Conservation (phyloP, 2,329 filamentous ascomycete genomes). For the Bipolaris sorokiniana region DNA sequence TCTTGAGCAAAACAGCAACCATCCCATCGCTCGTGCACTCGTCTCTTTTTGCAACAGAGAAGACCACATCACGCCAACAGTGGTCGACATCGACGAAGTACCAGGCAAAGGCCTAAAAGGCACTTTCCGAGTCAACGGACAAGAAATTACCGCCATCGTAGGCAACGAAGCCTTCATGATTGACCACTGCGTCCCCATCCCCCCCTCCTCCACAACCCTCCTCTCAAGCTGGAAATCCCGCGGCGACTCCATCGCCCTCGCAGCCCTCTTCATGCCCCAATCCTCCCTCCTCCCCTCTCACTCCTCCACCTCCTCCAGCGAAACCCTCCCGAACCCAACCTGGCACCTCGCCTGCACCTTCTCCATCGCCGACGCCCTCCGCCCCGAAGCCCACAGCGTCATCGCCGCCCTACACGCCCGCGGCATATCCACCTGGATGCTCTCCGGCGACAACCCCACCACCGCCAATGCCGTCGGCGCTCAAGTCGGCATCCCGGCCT, state of each 20-base stretch:
- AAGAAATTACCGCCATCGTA: slow-evolving; percentile 59
- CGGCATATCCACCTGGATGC: slow-evolving; percentile 83
- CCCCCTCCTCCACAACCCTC: slow-evolving; percentile 19
- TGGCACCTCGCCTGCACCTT: slow-evolving; percentile 67
- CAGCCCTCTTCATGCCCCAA: slow-evolving; percentile 34
- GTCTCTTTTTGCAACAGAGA: slow-evolving; percentile 63
- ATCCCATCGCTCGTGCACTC: slow-evolving; percentile 76
- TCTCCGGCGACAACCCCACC: slow-evolving; percentile 87
- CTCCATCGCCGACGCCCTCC: slow-evolving; percentile 80
- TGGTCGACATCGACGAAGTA: slow-evolving; percentile 64
- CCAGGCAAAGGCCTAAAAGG: slow-evolving; percentile 75
- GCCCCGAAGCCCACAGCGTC: slow-evolving; percentile 71
- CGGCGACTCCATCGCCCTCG: slow-evolving; percentile 52
- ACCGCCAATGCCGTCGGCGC: slow-evolving; percentile 81
- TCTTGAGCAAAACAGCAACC: slow-evolving; percentile 74
- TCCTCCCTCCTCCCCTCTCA: background rate
- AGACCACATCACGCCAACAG: slow-evolving; percentile 20
- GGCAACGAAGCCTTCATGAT: slow-evolving; percentile 76
- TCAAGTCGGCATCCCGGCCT: slow-evolving; percentile 72
- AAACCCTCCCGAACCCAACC: slow-evolving; percentile 11
- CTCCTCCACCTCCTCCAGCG: background rate
- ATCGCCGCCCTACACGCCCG: slow-evolving; percentile 68
- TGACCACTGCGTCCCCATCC: slow-evolving; percentile 44
- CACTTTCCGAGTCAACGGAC: slow-evolving; percentile 50
- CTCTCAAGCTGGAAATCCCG: slow-evolving; percentile 51